phyloP scores from a whole-genome alignment of 805 yeast genomes.

The Starmera caribaea region DNA sequence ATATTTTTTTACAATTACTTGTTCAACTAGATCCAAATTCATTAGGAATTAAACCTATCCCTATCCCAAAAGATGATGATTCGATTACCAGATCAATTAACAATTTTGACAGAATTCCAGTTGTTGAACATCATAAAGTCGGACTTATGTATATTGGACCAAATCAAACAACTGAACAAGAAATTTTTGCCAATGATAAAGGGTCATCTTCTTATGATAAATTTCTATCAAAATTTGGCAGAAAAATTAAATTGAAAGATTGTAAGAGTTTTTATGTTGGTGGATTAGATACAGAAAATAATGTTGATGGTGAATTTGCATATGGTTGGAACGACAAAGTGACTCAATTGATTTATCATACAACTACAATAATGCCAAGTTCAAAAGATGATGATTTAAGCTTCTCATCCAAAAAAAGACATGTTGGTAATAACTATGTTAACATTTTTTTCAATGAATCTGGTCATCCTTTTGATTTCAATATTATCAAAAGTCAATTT shows the following conservation, averaged over 20 bases:
- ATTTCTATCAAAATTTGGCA: constrained; percentile 53
- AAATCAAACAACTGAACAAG: constrained; percentile 51
- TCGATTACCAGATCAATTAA: constrained; percentile 42
- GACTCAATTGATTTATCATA: constrained; percentile 66
- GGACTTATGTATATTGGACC: constrained; percentile 72
- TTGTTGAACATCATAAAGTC: constrained; percentile 67
- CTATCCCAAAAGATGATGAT: constrained; percentile 40
- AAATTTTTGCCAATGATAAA: constrained; percentile 49
- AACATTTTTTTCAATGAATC: constrained; percentile 77
- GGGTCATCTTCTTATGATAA: constrained; percentile 58
- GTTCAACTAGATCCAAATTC: constrained; percentile 28
- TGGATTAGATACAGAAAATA: constrained; percentile 65
- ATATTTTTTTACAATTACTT: constrained; percentile 40
- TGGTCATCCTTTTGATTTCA: constrained; percentile 56
- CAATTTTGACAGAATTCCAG: constrained; percentile 66
- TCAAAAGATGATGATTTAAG: constrained; percentile 25
- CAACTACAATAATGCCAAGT: constrained; percentile 75
- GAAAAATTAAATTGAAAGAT: constrained; percentile 44
- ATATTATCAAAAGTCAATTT: constrained; percentile 66
- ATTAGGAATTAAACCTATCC: constrained; percentile 32
- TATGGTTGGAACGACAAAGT: constrained; percentile 64
- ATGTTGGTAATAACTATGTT: constrained; percentile 80
- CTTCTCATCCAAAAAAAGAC: constrained; percentile 59
- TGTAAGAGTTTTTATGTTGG: constrained; percentile 55
- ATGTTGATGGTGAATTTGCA: constrained; percentile 69